Evolutionary conservation across 2,329 filamentous ascomycete genomes (phyloP).

Genomic region (Colletotrichum simmondsii): DNA sequence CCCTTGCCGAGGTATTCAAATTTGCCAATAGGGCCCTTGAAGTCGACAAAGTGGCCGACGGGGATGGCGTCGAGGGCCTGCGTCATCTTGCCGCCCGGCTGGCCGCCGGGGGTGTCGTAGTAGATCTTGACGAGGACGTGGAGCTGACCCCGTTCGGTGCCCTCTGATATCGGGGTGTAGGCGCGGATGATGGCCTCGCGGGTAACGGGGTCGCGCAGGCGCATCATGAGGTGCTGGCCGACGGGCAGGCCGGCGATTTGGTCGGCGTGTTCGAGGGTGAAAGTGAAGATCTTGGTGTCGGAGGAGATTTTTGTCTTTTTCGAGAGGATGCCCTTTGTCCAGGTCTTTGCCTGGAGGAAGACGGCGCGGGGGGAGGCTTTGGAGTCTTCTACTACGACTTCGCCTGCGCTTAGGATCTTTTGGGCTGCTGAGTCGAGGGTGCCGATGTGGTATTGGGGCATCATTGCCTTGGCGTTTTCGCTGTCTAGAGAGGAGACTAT

Average conservation of each 20-base stretch:
- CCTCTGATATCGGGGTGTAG: slow-evolving; percentile 85
- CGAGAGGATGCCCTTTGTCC: slow-evolving; percentile 79
- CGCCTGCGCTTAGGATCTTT: slow-evolving; percentile 60
- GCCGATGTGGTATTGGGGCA: slow-evolving; percentile 87
- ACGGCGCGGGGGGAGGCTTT: slow-evolving; percentile 54
- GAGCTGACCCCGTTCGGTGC: slow-evolving; percentile 68
- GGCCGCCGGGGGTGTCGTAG: slow-evolving; percentile 63
- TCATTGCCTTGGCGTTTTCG: slow-evolving; percentile 92
- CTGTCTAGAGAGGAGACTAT: slow-evolving; percentile 68
- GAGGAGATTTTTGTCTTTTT: slow-evolving; percentile 76
- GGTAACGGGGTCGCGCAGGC: slow-evolving; percentile 77
- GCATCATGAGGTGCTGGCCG: slow-evolving; percentile 89
- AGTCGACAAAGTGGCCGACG: slow-evolving; percentile 78
- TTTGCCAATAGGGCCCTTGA: slow-evolving; percentile 89
- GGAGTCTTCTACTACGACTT: slow-evolving; percentile 50
- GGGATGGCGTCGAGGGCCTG: slow-evolving; percentile 79
- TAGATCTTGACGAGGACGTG: slow-evolving; percentile 89
- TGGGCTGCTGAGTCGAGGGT: slow-evolving; percentile 71
- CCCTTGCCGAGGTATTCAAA: slow-evolving; percentile 83
- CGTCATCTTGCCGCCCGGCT: slow-evolving; percentile 82
- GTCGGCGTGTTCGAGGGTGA: slow-evolving; percentile 76
- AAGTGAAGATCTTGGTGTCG: slow-evolving; percentile 85
- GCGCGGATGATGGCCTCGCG: slow-evolving; percentile 82
- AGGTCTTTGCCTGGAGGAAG: slow-evolving; percentile 78
- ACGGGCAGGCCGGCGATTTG: slow-evolving; percentile 82